These are phyloP conservation scores for Ilyonectria destructans DNA, from an alignment of 2,329 filamentous ascomycete species.

Conservation along the genomic window DNA sequence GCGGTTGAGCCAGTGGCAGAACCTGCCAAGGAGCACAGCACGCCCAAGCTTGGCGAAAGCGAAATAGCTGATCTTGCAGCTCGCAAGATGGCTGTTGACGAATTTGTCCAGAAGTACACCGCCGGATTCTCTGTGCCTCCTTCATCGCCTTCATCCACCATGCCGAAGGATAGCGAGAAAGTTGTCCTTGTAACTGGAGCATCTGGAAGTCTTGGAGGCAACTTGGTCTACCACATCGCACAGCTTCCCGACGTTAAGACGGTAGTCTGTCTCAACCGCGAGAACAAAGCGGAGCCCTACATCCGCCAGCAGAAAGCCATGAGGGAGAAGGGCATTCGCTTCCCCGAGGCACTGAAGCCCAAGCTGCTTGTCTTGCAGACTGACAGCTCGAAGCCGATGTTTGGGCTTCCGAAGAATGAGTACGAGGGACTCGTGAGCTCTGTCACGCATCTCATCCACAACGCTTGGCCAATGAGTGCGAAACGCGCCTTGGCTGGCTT, in stretches of 20 bases:
- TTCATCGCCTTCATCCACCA: not conserved
- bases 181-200: conserved; percentile 20
- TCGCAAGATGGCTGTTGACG: conserved; percentile 18
- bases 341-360: conserved; percentile 16
- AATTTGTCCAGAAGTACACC: conserved; percentile 19
- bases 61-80: conserved; percentile 3
- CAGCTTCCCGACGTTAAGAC: conserved; percentile 18
- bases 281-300: conserved; percentile 19
- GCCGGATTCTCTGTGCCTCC: conserved; percentile 5
- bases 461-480: conserved; percentile 46
- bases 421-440: conserved; percentile 17
- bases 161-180: conserved; percentile 2
- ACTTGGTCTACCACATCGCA: conserved; percentile 25
- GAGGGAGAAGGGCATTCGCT: conserved; percentile 19
- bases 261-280: conserved; percentile 20
- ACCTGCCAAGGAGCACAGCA: not conserved
- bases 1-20: not conserved
- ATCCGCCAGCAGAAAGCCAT: conserved; percentile 23
- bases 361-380: conserved; percentile 23
- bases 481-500: conserved; percentile 39
- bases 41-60: not conserved
- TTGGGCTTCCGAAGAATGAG: conserved; percentile 11
- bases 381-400: conserved; percentile 21
- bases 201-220: conserved; percentile 13
- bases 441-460: conserved; percentile 39